phyloP scores from a whole-genome alignment of 73 alveolate genomes.

The Symbiodinium natans region DNA sequence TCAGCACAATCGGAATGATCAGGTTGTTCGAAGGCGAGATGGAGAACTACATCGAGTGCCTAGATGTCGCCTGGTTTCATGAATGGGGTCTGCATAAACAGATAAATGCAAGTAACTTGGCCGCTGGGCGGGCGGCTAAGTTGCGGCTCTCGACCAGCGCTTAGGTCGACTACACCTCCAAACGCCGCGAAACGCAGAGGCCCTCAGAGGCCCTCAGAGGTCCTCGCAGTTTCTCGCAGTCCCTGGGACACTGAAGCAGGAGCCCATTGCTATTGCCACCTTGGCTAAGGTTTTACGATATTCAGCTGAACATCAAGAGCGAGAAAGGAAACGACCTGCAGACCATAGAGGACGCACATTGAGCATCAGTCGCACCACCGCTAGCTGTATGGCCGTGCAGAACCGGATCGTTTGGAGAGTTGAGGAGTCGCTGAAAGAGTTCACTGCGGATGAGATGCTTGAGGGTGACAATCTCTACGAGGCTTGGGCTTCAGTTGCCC shows the following conservation, averaged over 20 bases:
- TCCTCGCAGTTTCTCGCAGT: no score
- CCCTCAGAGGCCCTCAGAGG: not conserved
- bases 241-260: no score
- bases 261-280: no score
- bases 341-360: conserved; percentile 72
- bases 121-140: no score
- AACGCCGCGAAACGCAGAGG: conserved; percentile 35
- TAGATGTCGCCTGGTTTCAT: conserved; percentile 85
- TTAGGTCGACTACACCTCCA: conserved; percentile 80
- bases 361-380: no score
- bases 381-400: no score
- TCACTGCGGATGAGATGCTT: conserved; percentile 97
- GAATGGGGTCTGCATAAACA: not conserved
- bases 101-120: no score
- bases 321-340: conserved; percentile 93
- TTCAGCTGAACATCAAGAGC: conserved; percentile 93
- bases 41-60: conserved; percentile 93
- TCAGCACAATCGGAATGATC: no score
- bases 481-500: not conserved
- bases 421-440: conserved; percentile 95
- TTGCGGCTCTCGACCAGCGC: no score
- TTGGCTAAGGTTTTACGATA: conserved; percentile 64
- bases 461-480: conserved; percentile 97
- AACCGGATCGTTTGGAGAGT: not conserved
- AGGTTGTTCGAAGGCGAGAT: conserved; percentile 96